phyloP scores from a whole-genome alignment of 164 flowering plant genomes.

The Chimonanthus salicifolius region DNA sequence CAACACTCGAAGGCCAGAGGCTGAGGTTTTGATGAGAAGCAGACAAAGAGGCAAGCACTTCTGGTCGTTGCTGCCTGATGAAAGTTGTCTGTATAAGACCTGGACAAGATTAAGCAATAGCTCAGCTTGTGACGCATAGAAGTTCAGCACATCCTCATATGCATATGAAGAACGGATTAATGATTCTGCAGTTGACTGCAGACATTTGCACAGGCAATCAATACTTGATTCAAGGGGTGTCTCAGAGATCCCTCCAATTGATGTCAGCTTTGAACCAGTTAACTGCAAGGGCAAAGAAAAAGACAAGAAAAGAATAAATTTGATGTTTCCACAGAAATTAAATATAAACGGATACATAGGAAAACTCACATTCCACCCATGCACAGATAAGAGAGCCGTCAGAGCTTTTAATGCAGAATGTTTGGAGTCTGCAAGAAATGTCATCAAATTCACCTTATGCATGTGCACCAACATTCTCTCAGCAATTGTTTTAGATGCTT shows the following conservation, averaged over 20 bases:
- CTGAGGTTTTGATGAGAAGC: slow-evolving; percentile 45
- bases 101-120: slow-evolving; percentile 55
- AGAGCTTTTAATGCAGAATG: slow-evolving; percentile 59
- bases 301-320: no score
- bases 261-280: slow-evolving; percentile 19
- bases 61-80: slow-evolving; percentile 6
- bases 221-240: slow-evolving; percentile 43
- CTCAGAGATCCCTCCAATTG: slow-evolving; percentile 31
- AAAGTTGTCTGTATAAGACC: slow-evolving; percentile 19
- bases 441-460: slow-evolving; percentile 54
- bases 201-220: slow-evolving; percentile 39
- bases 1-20: slow-evolving; percentile 53
- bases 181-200: slow-evolving; percentile 37
- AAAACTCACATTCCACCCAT: slow-evolving; percentile 46
- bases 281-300: slow-evolving; percentile 33
- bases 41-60: slow-evolving; percentile 26
- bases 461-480: slow-evolving; percentile 48
- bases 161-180: slow-evolving; percentile 35
- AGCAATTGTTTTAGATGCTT: slow-evolving; percentile 49
- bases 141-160: slow-evolving; percentile 39
- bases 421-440: slow-evolving; percentile 48
- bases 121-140: slow-evolving; percentile 59
- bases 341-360: background rate
- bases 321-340: background rate
- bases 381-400: slow-evolving; percentile 33